Percentiles rank a stretch among this genome's conserved stretches.
phyloP scores from a whole-genome alignment of 129 eudicot genomes.

The Rutidosis leptorrhynchoides region DNA sequence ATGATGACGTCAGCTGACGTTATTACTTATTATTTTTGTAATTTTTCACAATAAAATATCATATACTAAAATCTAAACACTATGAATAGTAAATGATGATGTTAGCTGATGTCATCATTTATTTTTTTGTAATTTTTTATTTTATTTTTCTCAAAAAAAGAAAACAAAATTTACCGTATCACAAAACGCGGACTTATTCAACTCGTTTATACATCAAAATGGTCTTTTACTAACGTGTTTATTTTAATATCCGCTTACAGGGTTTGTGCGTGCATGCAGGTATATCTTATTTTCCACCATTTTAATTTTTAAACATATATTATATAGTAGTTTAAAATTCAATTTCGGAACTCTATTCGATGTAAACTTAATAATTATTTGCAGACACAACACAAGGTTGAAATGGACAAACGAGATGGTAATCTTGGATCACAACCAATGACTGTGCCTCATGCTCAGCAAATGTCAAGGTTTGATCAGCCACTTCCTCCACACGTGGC shows the following conservation, averaged over 20 bases:
- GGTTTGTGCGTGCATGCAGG: conserved; percentile 98
- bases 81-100: no score
- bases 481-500: conserved; percentile 78
- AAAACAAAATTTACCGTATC: no score
- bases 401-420: conserved; percentile 97
- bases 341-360: neutral
- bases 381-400: conserved; percentile 97
- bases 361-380: neutral
- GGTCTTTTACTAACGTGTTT: conserved; percentile 9
- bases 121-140: no score
- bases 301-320: neutral
- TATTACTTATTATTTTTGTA: no score
- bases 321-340: neutral
- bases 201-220: no score
- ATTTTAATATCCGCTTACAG: conserved; percentile 40
- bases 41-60: no score
- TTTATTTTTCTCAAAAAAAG: no score
- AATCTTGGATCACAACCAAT: conserved; percentile 71
- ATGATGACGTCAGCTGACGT: no score
- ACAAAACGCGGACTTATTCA: no score
- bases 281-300: conserved; percentile 20
- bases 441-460: conserved; percentile 76
- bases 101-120: no score
- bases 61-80: no score
- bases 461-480: conserved; percentile 93